Percentiles rank a stretch among this genome's conserved stretches.
Evolutionary conservation across 768 basidiomycete genomes (phyloP).

Genomic region (Lactarius evosmus): DNA sequence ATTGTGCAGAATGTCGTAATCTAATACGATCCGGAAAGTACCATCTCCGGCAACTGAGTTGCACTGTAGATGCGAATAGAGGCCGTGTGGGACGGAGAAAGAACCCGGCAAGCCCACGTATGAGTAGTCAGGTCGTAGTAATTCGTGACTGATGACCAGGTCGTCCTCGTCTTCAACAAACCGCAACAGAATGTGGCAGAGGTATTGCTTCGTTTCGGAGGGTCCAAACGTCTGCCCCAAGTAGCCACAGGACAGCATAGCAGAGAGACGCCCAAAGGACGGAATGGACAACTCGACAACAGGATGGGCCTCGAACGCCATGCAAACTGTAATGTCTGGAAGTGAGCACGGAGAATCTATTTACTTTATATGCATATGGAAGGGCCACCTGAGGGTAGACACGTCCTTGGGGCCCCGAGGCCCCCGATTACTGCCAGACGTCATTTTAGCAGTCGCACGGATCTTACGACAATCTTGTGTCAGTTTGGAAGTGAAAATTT

Average conservation of each 20-base stretch:
- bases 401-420: neutral
- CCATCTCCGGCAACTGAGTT: slow-evolving; percentile 16
- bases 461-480: neutral
- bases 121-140: slow-evolving; percentile 16
- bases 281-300: neutral
- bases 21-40: slow-evolving; percentile 14
- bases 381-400: neutral
- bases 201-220: slow-evolving; percentile 3
- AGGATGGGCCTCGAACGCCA: slow-evolving; percentile 3
- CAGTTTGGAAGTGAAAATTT: neutral
- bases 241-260: slow-evolving; percentile 14
- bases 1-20: neutral
- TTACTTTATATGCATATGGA: slow-evolving; percentile 11
- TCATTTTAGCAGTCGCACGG: neutral
- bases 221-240: slow-evolving; percentile 19
- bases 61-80: slow-evolving; percentile 19
- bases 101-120: slow-evolving; percentile 19
- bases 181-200: slow-evolving; percentile 15
- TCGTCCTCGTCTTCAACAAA: slow-evolving; percentile 19
- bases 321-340: neutral
- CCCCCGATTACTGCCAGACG: no score
- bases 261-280: slow-evolving; percentile 8
- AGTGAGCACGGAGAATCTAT: no score
- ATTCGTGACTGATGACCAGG: slow-evolving; percentile 12
- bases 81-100: slow-evolving; percentile 14